Evolutionary conservation across 345 rosid species (phyloP).

Genomic region (Gynandropsis gynandra): DNA sequence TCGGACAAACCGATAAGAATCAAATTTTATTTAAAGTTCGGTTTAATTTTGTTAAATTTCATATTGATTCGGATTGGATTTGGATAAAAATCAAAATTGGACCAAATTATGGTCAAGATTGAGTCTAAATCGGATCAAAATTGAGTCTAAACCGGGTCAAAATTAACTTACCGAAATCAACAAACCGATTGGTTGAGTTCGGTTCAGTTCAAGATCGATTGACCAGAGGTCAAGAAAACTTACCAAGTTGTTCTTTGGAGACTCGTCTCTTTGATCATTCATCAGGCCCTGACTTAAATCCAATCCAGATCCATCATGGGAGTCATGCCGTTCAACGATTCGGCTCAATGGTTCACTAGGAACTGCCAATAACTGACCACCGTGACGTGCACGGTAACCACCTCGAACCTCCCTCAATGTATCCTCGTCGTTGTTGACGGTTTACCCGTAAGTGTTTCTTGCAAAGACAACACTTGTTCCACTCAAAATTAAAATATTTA

Average conservation of each 20-base stretch:
- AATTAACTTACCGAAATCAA: too few species aligned
- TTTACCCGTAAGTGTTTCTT: constrained; percentile 28
- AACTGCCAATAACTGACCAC: constrained; percentile 13
- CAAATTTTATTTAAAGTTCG: too few species aligned
- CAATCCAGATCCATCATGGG: constrained; percentile 28
- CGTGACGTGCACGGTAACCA: not conserved
- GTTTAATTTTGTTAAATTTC: too few species aligned
- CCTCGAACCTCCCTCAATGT: constrained; percentile 20
- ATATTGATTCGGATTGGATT: too few species aligned
- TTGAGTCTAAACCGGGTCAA: too few species aligned
- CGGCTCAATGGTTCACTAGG: constrained; percentile 23
- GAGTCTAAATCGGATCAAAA: too few species aligned
- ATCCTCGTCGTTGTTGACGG: constrained; percentile 20
- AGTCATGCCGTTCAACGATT: constrained; percentile 23
- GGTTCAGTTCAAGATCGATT: too few species aligned
- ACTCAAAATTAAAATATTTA: too few species aligned
- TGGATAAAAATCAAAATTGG: too few species aligned
- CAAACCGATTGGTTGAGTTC: too few species aligned
- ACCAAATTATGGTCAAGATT: too few species aligned
- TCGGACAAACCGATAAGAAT: too few species aligned
- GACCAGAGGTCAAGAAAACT: constrained; percentile 6
- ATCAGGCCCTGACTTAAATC: constrained; percentile 22
- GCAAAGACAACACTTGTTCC: constrained; percentile 38
- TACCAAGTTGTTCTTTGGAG: constrained; percentile 28
- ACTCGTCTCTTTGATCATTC: constrained; percentile 19